Evolutionary conservation across 2,329 filamentous ascomycete genomes (phyloP).

Genomic region (Nothophoma quercina): DNA sequence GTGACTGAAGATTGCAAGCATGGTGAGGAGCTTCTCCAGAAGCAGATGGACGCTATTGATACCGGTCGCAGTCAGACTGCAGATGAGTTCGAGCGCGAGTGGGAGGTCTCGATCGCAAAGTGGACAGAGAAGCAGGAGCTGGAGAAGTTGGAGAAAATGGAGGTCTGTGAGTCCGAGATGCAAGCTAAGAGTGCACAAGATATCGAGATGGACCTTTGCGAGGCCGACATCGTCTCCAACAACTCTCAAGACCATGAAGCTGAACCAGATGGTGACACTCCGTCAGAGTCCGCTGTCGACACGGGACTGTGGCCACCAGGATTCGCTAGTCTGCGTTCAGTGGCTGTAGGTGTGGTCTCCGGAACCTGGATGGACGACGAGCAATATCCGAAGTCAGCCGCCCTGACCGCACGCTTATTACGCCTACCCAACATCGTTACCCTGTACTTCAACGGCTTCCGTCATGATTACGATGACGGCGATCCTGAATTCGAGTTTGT

Average conservation of each 20-base stretch:
- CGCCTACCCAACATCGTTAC: not conserved
- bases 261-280: not conserved
- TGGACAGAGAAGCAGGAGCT: no score
- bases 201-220: no score
- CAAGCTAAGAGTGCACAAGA: no score
- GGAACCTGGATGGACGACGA: slow-evolving; percentile 8
- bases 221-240: no score
- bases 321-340: not conserved
- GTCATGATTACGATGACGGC: not conserved
- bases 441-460: slow-evolving; percentile 4
- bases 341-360: not conserved
- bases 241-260: not conserved
- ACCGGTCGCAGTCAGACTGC: no score
- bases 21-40: no score
- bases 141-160: no score
- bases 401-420: not conserved
- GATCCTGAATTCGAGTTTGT: not conserved
- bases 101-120: no score
- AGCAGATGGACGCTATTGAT: no score
- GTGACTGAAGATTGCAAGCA: no score
- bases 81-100: no score
- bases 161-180: no score
- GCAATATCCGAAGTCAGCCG: not conserved
- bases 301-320: not conserved
- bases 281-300: not conserved